Evolutionary conservation across 805 yeast species (phyloP), one percentile per base, ranked within the genome.

Genomic region (Sungouiella thailandica): DNA sequence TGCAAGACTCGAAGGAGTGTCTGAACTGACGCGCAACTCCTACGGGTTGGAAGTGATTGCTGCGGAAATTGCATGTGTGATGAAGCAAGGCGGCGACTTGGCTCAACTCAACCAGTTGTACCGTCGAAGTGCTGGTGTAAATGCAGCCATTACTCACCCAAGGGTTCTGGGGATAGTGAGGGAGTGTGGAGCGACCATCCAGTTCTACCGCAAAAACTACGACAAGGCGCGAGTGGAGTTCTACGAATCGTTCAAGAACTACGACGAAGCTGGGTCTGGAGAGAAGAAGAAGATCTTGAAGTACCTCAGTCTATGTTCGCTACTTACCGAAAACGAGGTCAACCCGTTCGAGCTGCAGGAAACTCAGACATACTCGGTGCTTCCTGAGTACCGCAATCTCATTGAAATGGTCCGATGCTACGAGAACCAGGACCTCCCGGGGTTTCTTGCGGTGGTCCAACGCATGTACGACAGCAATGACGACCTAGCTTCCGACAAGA

Each of bases 291-390:
- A 63, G 24, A 73, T 80, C 4, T 62, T 86, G 42, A 74, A 75
- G 41, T 79, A 77, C 54, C 68, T 80, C 36, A 76, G 80, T 2
- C 49, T 85, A 14, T 72, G 80, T 17, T 74, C 82, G 4, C 58
- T 83, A 31, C 60, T 85, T 28, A 67, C 77, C n/a, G 80, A 78
- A 35, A 76, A 71, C 28, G 80, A 75, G 41, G 74, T 83, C 34
- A 78, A 80, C 47, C 85, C 86, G 2, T 81, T 83, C 46, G 83
- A 79, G 41, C 74, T 85, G 0, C 83, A 78, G 48, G 90, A 83
- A 53, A 78, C 84, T 1, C 71, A 70, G 46, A 74, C 78, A 5
- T 77, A 73, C 49, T 41, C 58, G 29, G 36, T 52, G 44, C 39
- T 63, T 28, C 34, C 34, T 6, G 52, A 49, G 27, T 47, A 34